Evolutionary conservation across 305 asterid species (phyloP).

Genomic region (Andrographis paniculata): DNA sequence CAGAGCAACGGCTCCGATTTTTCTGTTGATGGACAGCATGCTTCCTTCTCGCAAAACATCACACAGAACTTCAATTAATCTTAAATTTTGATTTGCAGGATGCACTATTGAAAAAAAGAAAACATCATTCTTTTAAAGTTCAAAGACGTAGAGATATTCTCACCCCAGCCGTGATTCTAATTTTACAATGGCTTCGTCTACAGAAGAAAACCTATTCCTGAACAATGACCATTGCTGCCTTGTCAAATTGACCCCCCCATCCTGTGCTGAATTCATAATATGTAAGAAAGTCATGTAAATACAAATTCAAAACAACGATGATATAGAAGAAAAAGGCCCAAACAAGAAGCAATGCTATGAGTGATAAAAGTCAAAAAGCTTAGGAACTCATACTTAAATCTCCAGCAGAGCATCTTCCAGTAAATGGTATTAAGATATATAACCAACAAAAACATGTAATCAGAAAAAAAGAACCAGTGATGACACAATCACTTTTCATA

Average conservation of each 20-base stretch:
- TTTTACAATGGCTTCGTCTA: conserved; percentile 47
- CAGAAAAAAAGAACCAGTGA: neutral
- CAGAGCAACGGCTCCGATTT: conserved; percentile 23
- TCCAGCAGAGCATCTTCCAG: neutral
- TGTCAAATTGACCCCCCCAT: conserved; percentile 50
- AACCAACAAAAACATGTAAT: neutral
- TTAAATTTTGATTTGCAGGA: conserved; percentile 6
- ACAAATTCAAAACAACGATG: neutral
- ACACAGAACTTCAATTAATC: conserved; percentile 3
- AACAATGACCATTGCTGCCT: conserved; percentile 50
- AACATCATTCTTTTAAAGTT: conserved; percentile 3
- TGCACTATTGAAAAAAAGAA: neutral
- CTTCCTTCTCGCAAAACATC: conserved; percentile 10
- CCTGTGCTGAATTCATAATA: conserved; percentile 17
- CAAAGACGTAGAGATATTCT: conserved; percentile 11
- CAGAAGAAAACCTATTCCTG: conserved; percentile 37
- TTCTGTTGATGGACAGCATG: conserved; percentile 2
- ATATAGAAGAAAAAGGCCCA: neutral
- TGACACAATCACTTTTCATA: neutral
- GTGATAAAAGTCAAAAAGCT: neutral
- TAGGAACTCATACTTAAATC: neutral
- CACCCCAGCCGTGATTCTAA: conserved; percentile 45
- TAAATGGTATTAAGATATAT: neutral
- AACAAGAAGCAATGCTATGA: neutral
- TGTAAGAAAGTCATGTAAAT: conserved; percentile 11